phyloP scores from a whole-genome alignment of 2,329 filamentous ascomycete genomes.

The Chrysosporium keratinophilum region DNA sequence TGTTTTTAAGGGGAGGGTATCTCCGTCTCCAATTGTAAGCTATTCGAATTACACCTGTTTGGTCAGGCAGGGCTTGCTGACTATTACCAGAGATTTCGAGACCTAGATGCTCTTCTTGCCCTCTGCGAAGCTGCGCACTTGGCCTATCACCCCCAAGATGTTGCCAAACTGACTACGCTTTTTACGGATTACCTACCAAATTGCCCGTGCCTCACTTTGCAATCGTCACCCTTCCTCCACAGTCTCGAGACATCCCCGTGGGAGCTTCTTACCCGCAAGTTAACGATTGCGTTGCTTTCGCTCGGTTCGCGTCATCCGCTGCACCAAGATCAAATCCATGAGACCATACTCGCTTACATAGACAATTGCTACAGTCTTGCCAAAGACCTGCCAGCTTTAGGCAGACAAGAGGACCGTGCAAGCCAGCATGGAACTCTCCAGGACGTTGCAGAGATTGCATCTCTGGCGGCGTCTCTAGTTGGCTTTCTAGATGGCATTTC shows the following conservation, averaged over 20 bases:
- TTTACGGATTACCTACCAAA: conserved; percentile 78
- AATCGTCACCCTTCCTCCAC: conserved; percentile 69
- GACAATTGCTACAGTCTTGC: conserved; percentile 57
- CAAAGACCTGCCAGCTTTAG: conserved; percentile 44
- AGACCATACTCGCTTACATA: conserved; percentile 62
- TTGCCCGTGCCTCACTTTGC: conserved; percentile 67
- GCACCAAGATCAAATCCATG: conserved; percentile 55
- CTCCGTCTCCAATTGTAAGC: conserved; percentile 34
- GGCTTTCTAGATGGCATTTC: conserved; percentile 81
- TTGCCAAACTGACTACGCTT: conserved; percentile 66
- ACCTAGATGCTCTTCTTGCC: conserved; percentile 84
- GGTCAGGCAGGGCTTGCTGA: not conserved
- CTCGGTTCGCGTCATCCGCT: conserved; percentile 63
- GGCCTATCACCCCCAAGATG: conserved; percentile 59
- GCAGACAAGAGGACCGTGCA: conserved; percentile 47
- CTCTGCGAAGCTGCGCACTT: conserved; percentile 80
- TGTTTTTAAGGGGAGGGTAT: conserved; percentile 28
- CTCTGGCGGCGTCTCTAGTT: conserved; percentile 71
- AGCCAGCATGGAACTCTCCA: conserved; percentile 33
- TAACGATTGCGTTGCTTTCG: conserved; percentile 71
- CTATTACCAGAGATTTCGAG: conserved; percentile 58
- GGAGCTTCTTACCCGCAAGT: conserved; percentile 67
- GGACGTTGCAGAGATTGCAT: conserved; percentile 59
- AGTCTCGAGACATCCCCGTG: conserved; percentile 79
- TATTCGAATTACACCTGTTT: conserved; percentile 15